Evolutionary conservation across 345 rosid species (phyloP).

Genomic region (Salix udensis): DNA sequence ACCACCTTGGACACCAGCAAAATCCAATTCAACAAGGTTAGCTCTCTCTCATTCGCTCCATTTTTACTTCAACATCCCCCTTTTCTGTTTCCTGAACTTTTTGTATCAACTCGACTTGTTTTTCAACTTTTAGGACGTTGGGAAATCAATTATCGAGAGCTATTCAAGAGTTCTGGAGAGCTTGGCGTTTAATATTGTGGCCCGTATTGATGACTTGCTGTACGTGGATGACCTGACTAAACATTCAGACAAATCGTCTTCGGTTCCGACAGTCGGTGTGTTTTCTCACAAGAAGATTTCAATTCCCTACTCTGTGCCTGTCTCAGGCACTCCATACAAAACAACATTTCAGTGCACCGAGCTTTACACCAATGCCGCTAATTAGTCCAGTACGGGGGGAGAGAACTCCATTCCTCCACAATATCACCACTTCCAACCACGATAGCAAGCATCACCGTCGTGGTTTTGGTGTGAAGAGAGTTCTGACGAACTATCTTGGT

Average conservation of each 20-base stretch:
- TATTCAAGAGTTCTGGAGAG: conserved; percentile 93
- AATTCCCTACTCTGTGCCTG: conserved; percentile 49
- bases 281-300: conserved; percentile 51
- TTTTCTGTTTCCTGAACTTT: not conserved
- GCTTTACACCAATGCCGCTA: conserved; percentile 62
- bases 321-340: conserved; percentile 66
- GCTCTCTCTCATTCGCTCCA: not conserved
- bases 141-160: conserved; percentile 96
- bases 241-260: conserved; percentile 58
- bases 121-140: conserved; percentile 64
- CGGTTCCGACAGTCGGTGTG: conserved; percentile 47
- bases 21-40: conserved; percentile 88
- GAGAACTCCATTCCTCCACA: conserved; percentile 49
- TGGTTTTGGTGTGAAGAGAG: conserved; percentile 86
- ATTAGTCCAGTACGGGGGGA: conserved; percentile 68
- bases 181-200: conserved; percentile 84
- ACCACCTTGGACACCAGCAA: conserved; percentile 90
- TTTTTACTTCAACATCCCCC: not conserved
- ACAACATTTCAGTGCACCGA: conserved; percentile 67
- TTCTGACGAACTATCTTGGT: conserved; percentile 68
- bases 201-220: conserved; percentile 86
- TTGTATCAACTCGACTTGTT: not conserved
- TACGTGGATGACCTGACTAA: conserved; percentile 83
- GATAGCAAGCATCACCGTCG: conserved; percentile 52
- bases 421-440: conserved; percentile 22